A percentile compares a stretch with the other conserved stretches of the same genome.
Conservation (phyloP, 2,329 filamentous ascomycete species). For the Penicillium sclerotigenum region DNA sequence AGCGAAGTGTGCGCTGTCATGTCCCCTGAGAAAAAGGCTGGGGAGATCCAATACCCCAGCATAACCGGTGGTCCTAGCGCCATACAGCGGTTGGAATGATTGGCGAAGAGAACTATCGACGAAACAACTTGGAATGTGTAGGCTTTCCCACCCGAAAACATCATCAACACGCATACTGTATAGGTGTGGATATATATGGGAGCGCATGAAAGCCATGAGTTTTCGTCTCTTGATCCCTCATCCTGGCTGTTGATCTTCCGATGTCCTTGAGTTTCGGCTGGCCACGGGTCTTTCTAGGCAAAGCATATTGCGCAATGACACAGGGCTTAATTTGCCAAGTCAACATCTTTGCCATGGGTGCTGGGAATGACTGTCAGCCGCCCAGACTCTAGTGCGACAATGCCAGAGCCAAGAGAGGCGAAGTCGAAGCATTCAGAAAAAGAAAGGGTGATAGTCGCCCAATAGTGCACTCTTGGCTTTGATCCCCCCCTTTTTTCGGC, state of each 20-base stretch:
- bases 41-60: conserved; percentile 3
- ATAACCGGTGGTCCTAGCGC: conserved; percentile 9
- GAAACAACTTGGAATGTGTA: conserved; percentile 6
- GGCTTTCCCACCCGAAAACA: conserved; percentile 5
- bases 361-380: conserved; percentile 14
- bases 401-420: conserved; percentile 27
- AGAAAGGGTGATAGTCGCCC: conserved; percentile 18
- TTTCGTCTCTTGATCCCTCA: conserved; percentile 22
- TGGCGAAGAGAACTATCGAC: conserved; percentile 2
- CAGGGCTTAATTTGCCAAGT: conserved; percentile 14
- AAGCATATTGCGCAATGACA: conserved; percentile 15
- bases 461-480: conserved; percentile 31
- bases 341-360: conserved; percentile 13
- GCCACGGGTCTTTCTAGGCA: conserved; percentile 21
- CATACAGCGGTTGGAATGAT: conserved; percentile 16
- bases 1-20: conserved; percentile 5
- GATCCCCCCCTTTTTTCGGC: conserved; percentile 20
- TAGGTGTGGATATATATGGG: not conserved
- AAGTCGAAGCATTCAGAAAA: conserved; percentile 23
- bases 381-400: conserved; percentile 11
- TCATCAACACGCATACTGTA: conserved; percentile 7
- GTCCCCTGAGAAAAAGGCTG: conserved; percentile 13
- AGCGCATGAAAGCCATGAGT: conserved; percentile 17
- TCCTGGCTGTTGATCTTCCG: conserved; percentile 34
- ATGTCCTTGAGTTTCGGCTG: conserved; percentile 29